phyloP scores from a whole-genome alignment of 2,329 filamentous ascomycete genomes.

The Pseudogymnoascus sp. region DNA sequence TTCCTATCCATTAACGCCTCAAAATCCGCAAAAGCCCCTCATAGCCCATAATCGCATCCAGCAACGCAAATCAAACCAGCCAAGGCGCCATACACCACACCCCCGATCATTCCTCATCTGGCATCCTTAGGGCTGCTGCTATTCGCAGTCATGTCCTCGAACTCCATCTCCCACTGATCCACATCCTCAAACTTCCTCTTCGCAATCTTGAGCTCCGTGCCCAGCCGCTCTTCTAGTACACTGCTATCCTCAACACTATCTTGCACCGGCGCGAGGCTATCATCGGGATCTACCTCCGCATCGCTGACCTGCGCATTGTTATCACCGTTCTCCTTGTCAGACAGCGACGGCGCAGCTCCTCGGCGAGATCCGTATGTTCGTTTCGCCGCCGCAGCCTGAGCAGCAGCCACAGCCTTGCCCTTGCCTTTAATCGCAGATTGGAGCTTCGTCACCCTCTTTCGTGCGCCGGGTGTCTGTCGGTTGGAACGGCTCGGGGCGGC shows the following conservation, averaged over 20 bases:
- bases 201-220: conserved; percentile 44
- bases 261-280: conserved; percentile 38
- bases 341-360: conserved; percentile 24
- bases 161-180: conserved; percentile 59
- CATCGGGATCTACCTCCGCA: conserved; percentile 28
- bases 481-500: conserved; percentile 30
- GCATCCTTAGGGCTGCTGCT: conserved; percentile 43
- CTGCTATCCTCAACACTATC: conserved; percentile 32
- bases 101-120: conserved; percentile 29
- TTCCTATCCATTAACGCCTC: not conserved
- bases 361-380: conserved; percentile 40
- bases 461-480: conserved; percentile 19
- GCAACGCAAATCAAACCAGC: not conserved
- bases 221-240: conserved; percentile 32
- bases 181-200: conserved; percentile 59
- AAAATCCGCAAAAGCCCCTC: not conserved
- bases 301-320: conserved; percentile 28
- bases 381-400: conserved; percentile 18
- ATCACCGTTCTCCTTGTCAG: conserved; percentile 50
- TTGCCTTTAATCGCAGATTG: conserved; percentile 17
- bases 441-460: conserved; percentile 21
- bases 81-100: not conserved
- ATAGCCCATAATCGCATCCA: not conserved
- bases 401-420: conserved; percentile 10
- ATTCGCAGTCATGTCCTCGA: conserved; percentile 52